Percentiles rank a stretch among this genome's conserved stretches.
Evolutionary conservation across 2,329 filamentous ascomycete genomes (phyloP).

Genomic region (Fusarium hainanense): DNA sequence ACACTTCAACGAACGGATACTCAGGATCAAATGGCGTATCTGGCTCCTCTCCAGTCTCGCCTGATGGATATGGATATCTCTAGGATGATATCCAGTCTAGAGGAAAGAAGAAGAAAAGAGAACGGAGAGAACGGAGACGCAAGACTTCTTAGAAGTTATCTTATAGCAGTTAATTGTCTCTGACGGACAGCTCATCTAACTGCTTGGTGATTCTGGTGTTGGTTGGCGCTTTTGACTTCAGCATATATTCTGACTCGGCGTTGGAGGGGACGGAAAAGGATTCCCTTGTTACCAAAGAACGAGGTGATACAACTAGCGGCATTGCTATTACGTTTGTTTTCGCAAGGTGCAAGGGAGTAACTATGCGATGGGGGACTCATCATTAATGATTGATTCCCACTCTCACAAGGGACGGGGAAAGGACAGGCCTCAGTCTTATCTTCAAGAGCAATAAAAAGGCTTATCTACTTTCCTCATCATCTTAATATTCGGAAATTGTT

Average conservation of each 20-base stretch:
- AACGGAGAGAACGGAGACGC: slow-evolving; percentile 23
- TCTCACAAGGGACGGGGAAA: not conserved
- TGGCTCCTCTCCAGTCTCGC: slow-evolving; percentile 40
- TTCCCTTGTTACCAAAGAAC: slow-evolving; percentile 43
- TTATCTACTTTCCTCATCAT: not conserved
- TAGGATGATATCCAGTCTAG: slow-evolving; percentile 36
- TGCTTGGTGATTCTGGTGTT: slow-evolving; percentile 36
- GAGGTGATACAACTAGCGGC: slow-evolving; percentile 30
- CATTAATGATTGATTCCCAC: not conserved
- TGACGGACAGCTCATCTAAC: not conserved
- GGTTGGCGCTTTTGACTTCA: slow-evolving; percentile 37
- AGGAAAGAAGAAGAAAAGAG: slow-evolving; percentile 24
- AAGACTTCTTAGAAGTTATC: slow-evolving; percentile 28
- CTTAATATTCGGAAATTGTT: not conserved
- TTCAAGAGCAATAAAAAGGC: not conserved
- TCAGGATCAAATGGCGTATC: slow-evolving; percentile 33
- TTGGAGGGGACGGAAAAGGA: slow-evolving; percentile 47
- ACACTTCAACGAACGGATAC: slow-evolving; percentile 44
- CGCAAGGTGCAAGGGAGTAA: slow-evolving; percentile 36
- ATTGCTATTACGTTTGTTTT: slow-evolving; percentile 39
- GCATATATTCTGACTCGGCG: slow-evolving; percentile 41
- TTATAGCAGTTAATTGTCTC: slow-evolving; percentile 1
- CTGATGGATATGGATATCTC: slow-evolving; percentile 31
- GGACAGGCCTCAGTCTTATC: not conserved
- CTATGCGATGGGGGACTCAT: slow-evolving; percentile 1